These are phyloP conservation scores for Barnettozyma wickerhamii DNA, from an alignment of 805 yeast species.

Conservation along the genomic window DNA sequence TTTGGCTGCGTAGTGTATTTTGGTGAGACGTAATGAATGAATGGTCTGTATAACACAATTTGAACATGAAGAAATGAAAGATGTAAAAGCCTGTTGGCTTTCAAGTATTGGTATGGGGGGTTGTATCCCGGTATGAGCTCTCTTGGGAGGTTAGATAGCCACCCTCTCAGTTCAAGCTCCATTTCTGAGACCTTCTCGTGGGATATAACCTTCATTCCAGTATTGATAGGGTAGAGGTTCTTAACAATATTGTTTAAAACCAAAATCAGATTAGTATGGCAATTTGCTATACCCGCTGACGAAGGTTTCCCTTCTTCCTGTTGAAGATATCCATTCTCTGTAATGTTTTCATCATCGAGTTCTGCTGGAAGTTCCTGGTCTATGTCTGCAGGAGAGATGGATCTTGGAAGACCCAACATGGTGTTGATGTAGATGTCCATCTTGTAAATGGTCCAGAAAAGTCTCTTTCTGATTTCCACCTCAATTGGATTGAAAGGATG, in stretches of 20 bases:
- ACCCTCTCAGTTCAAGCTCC: constrained; percentile 63
- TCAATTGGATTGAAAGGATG: constrained; percentile 69
- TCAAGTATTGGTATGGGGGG: constrained; percentile 57
- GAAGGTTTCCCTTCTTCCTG: constrained; percentile 53
- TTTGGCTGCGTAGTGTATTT: constrained; percentile 33
- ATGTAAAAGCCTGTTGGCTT: constrained; percentile 72
- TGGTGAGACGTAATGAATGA: constrained; percentile 75
- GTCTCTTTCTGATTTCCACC: constrained; percentile 74
- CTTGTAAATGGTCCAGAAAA: constrained; percentile 87
- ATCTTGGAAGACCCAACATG: constrained; percentile 78
- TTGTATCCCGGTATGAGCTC: constrained; percentile 69
- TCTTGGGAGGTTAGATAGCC: constrained; percentile 68
- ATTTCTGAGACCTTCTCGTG: constrained; percentile 48
- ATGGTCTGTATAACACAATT: constrained; percentile 80
- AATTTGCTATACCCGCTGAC: constrained; percentile 77
- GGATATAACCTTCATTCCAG: constrained; percentile 21
- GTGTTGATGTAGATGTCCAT: constrained; percentile 89
- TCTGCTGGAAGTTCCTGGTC: constrained; percentile 86
- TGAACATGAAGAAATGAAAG: constrained; percentile 72
- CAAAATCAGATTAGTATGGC: constrained; percentile 71
- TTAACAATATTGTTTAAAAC: constrained; percentile 66
- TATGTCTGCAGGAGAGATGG: constrained; percentile 71
- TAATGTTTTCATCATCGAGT: constrained; percentile 81
- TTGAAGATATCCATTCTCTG: constrained; percentile 51
- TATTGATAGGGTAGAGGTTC: constrained; percentile 65